phyloP scores from a whole-genome alignment of 164 flowering plant species.

The Dillenia turbinata region DNA sequence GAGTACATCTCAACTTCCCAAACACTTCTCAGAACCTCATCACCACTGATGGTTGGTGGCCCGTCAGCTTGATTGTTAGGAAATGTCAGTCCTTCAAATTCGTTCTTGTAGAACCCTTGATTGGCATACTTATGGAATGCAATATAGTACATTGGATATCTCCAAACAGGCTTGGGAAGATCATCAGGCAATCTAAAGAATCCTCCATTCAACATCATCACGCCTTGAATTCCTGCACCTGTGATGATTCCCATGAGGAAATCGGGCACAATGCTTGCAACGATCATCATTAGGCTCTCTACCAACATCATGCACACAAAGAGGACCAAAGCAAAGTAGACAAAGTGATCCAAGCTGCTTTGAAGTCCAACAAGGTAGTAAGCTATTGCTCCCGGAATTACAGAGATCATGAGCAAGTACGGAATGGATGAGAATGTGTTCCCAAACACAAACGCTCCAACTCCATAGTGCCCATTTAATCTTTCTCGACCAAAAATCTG shows the following conservation, averaged over 20 bases:
- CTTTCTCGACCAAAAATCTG: slow-evolving; percentile 16
- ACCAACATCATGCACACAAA: slow-evolving; percentile 39
- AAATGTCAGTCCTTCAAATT: slow-evolving; percentile 11
- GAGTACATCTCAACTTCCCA: slow-evolving; percentile 52
- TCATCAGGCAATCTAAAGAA: slow-evolving; percentile 42
- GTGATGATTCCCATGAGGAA: slow-evolving; percentile 59
- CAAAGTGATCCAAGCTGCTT: slow-evolving; percentile 26
- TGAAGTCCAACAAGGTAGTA: slow-evolving; percentile 45
- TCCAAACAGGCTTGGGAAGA: slow-evolving; percentile 24
- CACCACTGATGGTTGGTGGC: slow-evolving; percentile 11
- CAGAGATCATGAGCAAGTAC: slow-evolving; percentile 17
- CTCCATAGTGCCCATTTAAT: slow-evolving; percentile 15
- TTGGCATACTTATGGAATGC: slow-evolving; percentile 26
- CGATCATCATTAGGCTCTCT: slow-evolving; percentile 65
- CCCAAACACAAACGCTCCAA: slow-evolving; percentile 14
- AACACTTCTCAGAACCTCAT: slow-evolving; percentile 20
- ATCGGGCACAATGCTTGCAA: slow-evolving; percentile 56
- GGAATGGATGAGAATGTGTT: slow-evolving; percentile 24
- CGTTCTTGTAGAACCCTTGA: slow-evolving; percentile 22
- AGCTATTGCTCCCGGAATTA: slow-evolving; percentile 33
- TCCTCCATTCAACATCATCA: slow-evolving; percentile 49
- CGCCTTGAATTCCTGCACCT: slow-evolving; percentile 60
- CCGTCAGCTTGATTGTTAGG: slow-evolving; percentile 9
- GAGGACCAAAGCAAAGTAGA: slow-evolving; percentile 29
- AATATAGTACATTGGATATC: slow-evolving; percentile 28